These are phyloP conservation scores for Apiospora hydei DNA, from an alignment of 2,329 filamentous ascomycete species.

Conservation along the genomic window DNA sequence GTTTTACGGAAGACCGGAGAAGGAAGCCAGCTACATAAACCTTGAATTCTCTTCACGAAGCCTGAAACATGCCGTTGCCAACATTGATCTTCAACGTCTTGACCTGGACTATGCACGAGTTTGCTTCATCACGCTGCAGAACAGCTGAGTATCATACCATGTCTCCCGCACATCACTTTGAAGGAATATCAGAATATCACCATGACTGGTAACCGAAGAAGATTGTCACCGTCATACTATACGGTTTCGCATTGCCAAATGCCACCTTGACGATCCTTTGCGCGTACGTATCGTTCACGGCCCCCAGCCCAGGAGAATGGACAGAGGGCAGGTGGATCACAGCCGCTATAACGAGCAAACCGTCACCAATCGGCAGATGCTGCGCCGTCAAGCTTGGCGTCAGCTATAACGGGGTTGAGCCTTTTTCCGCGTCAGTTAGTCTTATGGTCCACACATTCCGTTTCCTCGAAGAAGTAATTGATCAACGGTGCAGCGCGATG, in stretches of 20 bases:
- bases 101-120: not conserved
- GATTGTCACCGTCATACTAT: not conserved
- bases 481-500: not conserved
- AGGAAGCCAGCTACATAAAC: not conserved
- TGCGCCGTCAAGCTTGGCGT: not conserved
- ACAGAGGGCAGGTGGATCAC: not conserved
- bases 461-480: not conserved
- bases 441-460: not conserved
- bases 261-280: not conserved
- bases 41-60: not conserved
- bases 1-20: not conserved
- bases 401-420: conserved; percentile 4
- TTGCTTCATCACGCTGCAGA: not conserved
- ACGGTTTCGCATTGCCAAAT: not conserved
- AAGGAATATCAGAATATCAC: not conserved
- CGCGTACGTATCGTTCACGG: not conserved
- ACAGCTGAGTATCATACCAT: not conserved
- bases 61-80: not conserved
- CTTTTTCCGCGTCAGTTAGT: not conserved
- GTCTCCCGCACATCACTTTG: not conserved
- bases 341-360: conserved; percentile 6
- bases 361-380: not conserved
- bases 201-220: not conserved
- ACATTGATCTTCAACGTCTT: not conserved
- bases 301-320: not conserved